Evolutionary conservation across 1,284 basidiomycete species (phyloP).

Genomic region (Cerrena zonata): DNA sequence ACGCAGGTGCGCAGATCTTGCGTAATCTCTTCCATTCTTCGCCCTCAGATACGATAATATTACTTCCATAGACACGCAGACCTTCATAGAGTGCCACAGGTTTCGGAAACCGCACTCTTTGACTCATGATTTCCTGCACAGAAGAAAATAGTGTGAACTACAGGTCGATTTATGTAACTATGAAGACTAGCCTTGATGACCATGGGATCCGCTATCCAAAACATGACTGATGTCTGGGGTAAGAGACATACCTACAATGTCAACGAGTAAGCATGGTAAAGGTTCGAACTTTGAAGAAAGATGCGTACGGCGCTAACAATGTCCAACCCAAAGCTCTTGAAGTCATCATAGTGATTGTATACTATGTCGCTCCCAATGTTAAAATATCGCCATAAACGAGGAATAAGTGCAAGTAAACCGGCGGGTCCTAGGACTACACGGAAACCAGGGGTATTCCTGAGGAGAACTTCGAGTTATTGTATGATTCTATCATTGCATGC

Average conservation of each 20-base stretch:
- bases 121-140: constrained; percentile 10
- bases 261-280: constrained; percentile 6
- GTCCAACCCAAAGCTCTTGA: constrained; percentile 20
- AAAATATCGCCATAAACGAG: constrained; percentile 17
- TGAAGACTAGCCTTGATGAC: constrained; percentile 17
- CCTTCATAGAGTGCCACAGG: constrained; percentile 25
- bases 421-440: constrained; percentile 20
- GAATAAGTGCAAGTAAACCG: constrained; percentile 19
- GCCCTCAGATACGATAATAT: constrained; percentile 49
- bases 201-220: constrained; percentile 21
- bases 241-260: constrained; percentile 11
- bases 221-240: constrained; percentile 15
- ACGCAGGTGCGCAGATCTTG: constrained; percentile 36
- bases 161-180: background rate
- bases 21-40: constrained; percentile 54
- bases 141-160: background rate
- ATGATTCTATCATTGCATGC: background rate
- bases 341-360: constrained; percentile 19
- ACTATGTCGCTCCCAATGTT: constrained; percentile 17
- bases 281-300: background rate
- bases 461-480: background rate
- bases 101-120: constrained; percentile 26
- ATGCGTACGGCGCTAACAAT: constrained; percentile 21
- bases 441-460: constrained; percentile 20
- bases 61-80: constrained; percentile 36